These are phyloP conservation scores for Linderniella brevidens DNA, from an alignment of 257 asterid species.

Conservation along the genomic window DNA sequence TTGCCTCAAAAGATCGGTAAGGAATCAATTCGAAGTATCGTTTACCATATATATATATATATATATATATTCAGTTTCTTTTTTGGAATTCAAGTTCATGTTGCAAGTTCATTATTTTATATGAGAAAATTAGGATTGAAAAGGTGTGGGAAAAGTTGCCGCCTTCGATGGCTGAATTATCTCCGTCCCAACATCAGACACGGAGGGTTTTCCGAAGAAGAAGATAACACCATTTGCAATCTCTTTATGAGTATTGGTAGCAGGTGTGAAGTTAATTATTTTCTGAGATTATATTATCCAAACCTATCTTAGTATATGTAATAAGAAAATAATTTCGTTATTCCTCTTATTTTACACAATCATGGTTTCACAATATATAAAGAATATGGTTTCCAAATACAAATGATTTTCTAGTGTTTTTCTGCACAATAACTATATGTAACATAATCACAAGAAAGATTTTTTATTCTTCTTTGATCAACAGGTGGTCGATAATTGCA, in stretches of 20 bases:
- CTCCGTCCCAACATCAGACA: conserved; percentile 26
- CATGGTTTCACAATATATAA: too few species aligned
- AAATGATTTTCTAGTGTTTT: too few species aligned
- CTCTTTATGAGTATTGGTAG: conserved; percentile 22
- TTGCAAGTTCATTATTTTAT: neutral
- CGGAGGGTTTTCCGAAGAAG: conserved; percentile 29
- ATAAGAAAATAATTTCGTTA: neutral
- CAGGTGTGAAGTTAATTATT: conserved; percentile 10
- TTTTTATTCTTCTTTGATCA: neutral
- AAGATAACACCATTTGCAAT: conserved; percentile 22
- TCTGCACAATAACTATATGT: too few species aligned
- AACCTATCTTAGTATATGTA: neutral
- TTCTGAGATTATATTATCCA: neutral
- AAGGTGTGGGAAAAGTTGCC: conserved; percentile 29
- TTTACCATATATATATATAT: too few species aligned
- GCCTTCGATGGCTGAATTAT: conserved; percentile 28
- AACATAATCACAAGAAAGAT: too few species aligned
- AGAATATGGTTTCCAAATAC: too few species aligned
- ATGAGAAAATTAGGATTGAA: conserved; percentile 13
- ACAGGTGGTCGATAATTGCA: conserved; percentile 28
- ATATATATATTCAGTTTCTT: neutral
- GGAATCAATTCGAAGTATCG: too few species aligned
- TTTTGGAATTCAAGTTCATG: neutral
- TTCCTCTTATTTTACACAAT: too few species aligned
- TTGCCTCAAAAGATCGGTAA: conserved; percentile 22